Evolutionary conservation across 331 rosid species (phyloP).

Genomic region (Malus hybrid): DNA sequence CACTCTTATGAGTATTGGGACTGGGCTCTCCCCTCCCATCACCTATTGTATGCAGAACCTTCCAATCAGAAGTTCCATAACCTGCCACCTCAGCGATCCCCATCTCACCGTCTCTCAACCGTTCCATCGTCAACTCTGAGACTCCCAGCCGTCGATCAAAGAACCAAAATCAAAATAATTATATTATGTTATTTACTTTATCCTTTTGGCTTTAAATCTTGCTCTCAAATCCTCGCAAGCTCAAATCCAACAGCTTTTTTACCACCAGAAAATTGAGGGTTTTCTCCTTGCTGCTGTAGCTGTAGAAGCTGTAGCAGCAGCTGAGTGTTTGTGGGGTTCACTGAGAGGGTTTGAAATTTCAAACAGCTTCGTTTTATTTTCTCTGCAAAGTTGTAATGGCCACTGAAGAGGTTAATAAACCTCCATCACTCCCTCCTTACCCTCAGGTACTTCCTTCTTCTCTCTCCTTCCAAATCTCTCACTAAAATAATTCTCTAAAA

Average conservation of each 20-base stretch:
- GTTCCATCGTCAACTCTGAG: conserved; percentile 1
- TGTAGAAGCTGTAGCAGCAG: neutral
- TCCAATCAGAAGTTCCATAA: neutral
- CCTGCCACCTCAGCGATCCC: conserved; percentile 60
- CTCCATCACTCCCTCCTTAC: conserved; percentile 61
- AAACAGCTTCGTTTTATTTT: neutral
- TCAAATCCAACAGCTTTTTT: conserved; percentile 27
- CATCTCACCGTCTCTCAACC: conserved; percentile 7
- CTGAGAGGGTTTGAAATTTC: neutral
- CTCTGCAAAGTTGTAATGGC: conserved; percentile 49
- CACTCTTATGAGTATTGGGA: no score
- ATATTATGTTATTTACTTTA: neutral
- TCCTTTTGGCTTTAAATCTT: conserved; percentile 29
- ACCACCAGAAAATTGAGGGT: conserved; percentile 5
- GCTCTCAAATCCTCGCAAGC: conserved; percentile 22
- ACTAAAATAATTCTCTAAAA: neutral
- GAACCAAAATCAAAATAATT: neutral
- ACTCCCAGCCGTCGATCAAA: conserved; percentile 46
- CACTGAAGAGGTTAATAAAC: conserved; percentile 39
- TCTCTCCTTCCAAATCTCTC: conserved; percentile 4
- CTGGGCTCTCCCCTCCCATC: no score
- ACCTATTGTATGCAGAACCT: neutral
- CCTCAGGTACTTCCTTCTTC: conserved; percentile 38
- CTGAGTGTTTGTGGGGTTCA: neutral
- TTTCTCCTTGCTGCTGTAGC: neutral